phyloP scores from a whole-genome alignment of 202 grass and related monocot species.

The Schoenoplectus triqueter region DNA sequence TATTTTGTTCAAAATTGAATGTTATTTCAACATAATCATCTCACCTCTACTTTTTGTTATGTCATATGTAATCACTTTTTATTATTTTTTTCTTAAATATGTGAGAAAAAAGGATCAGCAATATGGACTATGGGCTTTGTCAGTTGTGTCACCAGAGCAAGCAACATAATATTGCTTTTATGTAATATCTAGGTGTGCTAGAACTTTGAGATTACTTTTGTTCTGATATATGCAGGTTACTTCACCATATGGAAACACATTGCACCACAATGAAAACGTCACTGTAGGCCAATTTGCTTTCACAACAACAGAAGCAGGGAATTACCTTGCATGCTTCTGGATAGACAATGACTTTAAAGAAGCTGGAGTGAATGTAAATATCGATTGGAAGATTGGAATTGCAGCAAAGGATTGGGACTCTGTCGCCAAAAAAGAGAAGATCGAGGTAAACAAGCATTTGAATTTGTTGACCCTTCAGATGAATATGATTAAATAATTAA shows the following conservation, averaged over 20 bases:
- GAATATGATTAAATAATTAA: conserved; percentile 4
- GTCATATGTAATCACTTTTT: neutral
- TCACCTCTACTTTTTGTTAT: neutral
- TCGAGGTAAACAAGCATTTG: conserved; percentile 55
- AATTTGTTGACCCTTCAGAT: neutral
- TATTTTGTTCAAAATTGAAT: neutral
- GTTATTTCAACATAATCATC: neutral
- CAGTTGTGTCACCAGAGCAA: neutral
- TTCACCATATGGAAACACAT: conserved; percentile 83
- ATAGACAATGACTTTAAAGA: conserved; percentile 62
- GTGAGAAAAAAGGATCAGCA: neutral
- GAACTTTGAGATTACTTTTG: neutral
- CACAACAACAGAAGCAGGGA: conserved; percentile 80
- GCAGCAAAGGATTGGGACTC: conserved; percentile 92
- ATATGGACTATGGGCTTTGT: neutral
- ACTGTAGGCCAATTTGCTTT: conserved; percentile 83
- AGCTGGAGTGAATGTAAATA: conserved; percentile 59
- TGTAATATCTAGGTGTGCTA: neutral
- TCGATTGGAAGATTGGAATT: conserved; percentile 92
- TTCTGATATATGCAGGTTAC: conserved; percentile 64
- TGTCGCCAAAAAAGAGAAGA: conserved; percentile 87
- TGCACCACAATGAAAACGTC: conserved; percentile 70
- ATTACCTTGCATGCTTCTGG: conserved; percentile 94
- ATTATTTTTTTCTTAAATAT: conserved; percentile 2
- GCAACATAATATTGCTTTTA: neutral